Percentiles rank a stretch among this genome's conserved stretches.
Evolutionary conservation across 208 protist species (phyloP).

Genomic region (Trypanosoma conorhini): DNA sequence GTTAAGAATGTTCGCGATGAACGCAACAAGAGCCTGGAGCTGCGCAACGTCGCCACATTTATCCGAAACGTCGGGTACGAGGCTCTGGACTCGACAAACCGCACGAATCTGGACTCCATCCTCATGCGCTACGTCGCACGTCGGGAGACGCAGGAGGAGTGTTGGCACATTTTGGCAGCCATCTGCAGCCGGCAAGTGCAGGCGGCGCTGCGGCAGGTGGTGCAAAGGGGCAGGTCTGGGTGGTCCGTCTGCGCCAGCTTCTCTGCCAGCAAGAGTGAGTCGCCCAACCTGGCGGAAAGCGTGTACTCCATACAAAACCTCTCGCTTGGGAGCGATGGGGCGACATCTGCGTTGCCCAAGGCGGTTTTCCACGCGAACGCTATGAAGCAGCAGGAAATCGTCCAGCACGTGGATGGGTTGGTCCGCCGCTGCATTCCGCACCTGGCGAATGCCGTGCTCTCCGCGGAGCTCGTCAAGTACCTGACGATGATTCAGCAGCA

Average conservation of each 20-base stretch:
- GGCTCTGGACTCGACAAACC: slow-evolving; percentile 79
- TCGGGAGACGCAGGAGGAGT: slow-evolving; percentile 83
- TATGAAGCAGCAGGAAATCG: slow-evolving; percentile 9
- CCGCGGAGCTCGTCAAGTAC: slow-evolving; percentile 60
- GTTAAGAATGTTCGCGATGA: slow-evolving; percentile 92
- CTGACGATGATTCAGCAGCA: slow-evolving; percentile 51
- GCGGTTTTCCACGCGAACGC: background rate
- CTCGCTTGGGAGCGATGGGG: background rate
- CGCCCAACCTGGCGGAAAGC: background rate
- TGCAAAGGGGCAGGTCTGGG: background rate
- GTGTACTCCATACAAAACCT: background rate
- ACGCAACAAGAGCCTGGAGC: slow-evolving; percentile 71
- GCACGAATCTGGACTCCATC: slow-evolving; percentile 87
- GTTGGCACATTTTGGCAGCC: slow-evolving; percentile 84
- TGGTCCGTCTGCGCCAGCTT: slow-evolving; percentile 1
- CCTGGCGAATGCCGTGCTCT: slow-evolving; percentile 63
- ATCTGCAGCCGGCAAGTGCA: slow-evolving; percentile 53
- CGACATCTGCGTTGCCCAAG: background rate
- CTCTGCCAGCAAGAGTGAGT: slow-evolving; percentile 13
- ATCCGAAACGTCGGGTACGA: slow-evolving; percentile 81
- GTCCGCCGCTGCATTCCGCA: slow-evolving; percentile 72
- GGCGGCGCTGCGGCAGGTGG: background rate
- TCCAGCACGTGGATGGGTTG: slow-evolving; percentile 55
- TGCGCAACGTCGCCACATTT: slow-evolving; percentile 83
- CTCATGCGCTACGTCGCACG: slow-evolving; percentile 86